Base-by-base conservation (phyloP, 331 rosid genomes). In the Quercus tomentella region DNA sequence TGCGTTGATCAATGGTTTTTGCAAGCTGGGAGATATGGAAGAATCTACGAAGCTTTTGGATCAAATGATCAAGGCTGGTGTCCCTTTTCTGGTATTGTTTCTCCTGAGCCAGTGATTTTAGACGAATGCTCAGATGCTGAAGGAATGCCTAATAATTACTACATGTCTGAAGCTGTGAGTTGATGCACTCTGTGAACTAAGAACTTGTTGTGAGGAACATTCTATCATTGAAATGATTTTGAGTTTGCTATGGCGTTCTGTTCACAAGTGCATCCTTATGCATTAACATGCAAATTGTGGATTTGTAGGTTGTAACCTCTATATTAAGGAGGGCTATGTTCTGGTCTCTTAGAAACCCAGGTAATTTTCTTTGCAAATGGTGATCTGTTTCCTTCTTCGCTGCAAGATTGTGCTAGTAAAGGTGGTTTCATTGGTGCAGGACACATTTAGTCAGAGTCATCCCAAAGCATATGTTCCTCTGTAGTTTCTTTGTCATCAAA, bases 1-100 rank as follows among this genome's bases (percentile, higher is more conserved):
- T 49, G 56, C 81, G 2, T 82, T 84, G 85, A 77, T 84, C 72
- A 73, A 51, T 75, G 87, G 84, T 56, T 85, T 82, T 52, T 22
- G 75, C 45, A 74, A 63, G 85, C 78, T 54, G 41, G 87, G 87
- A 45, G 57, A 82, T 73, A 22, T 49, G 56, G 75, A 70, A 73
- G 83, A 73, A 25, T 58, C 77, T 37, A 60, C 68, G 54, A 68
- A 73, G 76, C 66, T 81, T 74, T 69, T 77, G 75, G 70, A 75
- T 75, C 51, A 49, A 72, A 58, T 70, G 74, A 43, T 81, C 74
- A 55, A 77, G 73, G 72, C 66, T 4, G 83, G 77, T 30, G 45
- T 17, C 15, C 70, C 43, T 15, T 23, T 65, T 6, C 45, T 30
- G 15, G 22, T 30, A 65, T 65, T 28, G 5, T 60, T 65, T 17